Evolutionary conservation across 768 basidiomycete genomes (phyloP).

Genomic region (Daedaleopsis sinensis): DNA sequence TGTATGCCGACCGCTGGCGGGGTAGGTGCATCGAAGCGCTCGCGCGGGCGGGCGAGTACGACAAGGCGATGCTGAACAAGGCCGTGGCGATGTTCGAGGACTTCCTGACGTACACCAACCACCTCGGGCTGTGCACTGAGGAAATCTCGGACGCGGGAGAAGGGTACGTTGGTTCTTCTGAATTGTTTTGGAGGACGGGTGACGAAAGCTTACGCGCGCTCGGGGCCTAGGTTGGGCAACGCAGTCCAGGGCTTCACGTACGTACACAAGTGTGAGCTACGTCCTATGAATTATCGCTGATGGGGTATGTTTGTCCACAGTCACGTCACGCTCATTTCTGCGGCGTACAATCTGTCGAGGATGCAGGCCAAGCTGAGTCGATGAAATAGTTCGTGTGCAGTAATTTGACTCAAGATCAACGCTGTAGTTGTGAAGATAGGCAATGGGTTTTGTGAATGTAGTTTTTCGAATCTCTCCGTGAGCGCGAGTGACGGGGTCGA

Average conservation of each 20-base stretch:
- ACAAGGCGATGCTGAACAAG: constrained; percentile 62
- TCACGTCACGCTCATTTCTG: constrained; percentile 84
- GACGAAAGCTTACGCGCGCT: neutral
- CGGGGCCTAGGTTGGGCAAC: constrained; percentile 68
- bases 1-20: neutral
- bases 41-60: constrained; percentile 83
- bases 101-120: constrained; percentile 82
- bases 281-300: no score
- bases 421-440: neutral
- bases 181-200: neutral
- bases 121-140: constrained; percentile 85
- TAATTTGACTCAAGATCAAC: no score
- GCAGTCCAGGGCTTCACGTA: constrained; percentile 91
- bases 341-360: constrained; percentile 81
- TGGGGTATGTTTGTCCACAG: constrained; percentile 36
- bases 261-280: constrained; percentile 26
- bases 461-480: no score
- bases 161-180: constrained; percentile 49
- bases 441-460: no score
- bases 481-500: no score
- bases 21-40: constrained; percentile 85
- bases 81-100: constrained; percentile 93
- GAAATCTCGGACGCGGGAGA: constrained; percentile 87
- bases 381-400: neutral
- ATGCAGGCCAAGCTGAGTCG: constrained; percentile 38